Base-by-base conservation (phyloP, 495 filamentous ascomycete genomes). In the Cairneyella variabilis region DNA sequence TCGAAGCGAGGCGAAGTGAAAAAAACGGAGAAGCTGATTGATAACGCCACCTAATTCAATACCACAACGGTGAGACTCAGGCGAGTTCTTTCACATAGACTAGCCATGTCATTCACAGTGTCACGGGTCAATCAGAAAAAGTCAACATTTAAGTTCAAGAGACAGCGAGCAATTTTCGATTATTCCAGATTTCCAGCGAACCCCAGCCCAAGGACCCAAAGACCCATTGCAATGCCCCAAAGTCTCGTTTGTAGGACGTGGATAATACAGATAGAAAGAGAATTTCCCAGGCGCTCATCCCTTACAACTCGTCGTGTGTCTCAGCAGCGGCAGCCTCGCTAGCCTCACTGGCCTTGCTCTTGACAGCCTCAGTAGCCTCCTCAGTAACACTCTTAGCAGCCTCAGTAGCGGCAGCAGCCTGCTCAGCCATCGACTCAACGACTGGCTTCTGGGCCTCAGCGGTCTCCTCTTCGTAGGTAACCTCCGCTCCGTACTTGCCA, bases 401-500 rank as follows among this genome's bases (percentile, higher is more conserved):
- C 62, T 80, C 78, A 16, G 75, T 75, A 26, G 73, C 77, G 36
- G 79, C 76, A 34, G 73, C 72, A 42, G 76, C 72, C 23, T 76
- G 69, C 66, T 84, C 80, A 9, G 54, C 57, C 50, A 63, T 54
- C n/a, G 70, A 73, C 12, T 83, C 78, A 20, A 74, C 76, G n/a
- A 70, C 65, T 27, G 70, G 69, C 20, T 67, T 67, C 53, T 71
- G 68, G 48, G 75, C 70, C 58, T 79, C 82, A 47, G 59, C 61
- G 28, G 71, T 66, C 17, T 72, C 64, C 34, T 80, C 76, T 44
- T 77, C 71, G 18, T 81, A 79, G 32, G 66, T 69, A 26, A 76
- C 86, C 63, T 89, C 85, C 57, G 81, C 69, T 73, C 90, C 83
- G 75, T 95, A 83, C 69, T 89, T 90, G 68, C 93, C 93, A 71